Base-by-base conservation (phyloP, 495 filamentous ascomycete species). In the Penicillium riverlandense region DNA sequence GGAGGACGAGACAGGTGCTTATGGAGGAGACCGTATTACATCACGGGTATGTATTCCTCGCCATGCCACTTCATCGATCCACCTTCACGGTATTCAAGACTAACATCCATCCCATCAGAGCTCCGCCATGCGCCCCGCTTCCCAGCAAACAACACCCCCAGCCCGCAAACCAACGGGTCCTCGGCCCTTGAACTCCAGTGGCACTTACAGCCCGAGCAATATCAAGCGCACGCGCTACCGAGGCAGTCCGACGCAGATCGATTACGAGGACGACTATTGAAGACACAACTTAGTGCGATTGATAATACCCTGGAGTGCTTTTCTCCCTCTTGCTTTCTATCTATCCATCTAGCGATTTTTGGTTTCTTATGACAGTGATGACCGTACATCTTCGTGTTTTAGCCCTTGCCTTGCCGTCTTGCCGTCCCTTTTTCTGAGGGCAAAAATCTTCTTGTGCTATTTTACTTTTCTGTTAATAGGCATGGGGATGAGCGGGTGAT, bases 131-230 rank as follows among this genome's bases (percentile, higher is more conserved):
- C 65, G 61, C 32, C 67, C 67, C 22, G 22, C 4, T 0, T 22
- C 22, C 22, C 2, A 22, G 22, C 22, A 22, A 22, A 6, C 22
- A 6, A 22, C 22, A n/a, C 65, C 72, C 6, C 72, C 74, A 31
- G 48, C 56, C 16, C 72, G 75, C 39, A 79, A 78, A 52, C 75
- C 75, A 32, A 78, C 75, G 11, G 75, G 75, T 8, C 75, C 75
- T 37, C 70, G 75, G 37, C 75, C 75, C 8, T 61, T 74, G 27
- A 70, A 66, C 8, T 70, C 65, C 40, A 60, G 62, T 48, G 71
- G 69, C 43, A 50, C 62, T 15, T 71, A 70, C 54, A 69, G 70
- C 51, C 70, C 72, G 31, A 59, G 64, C 44, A 70, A 69, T 35
- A 48, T 67, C 49, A 73, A 71, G 53, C 57, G 62, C 37, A 69